A percentile compares a stretch with the other conserved stretches of the same genome.
Evolutionary conservation across 1,284 basidiomycete species (phyloP).

Genomic region (Cryptococcus sp.): DNA sequence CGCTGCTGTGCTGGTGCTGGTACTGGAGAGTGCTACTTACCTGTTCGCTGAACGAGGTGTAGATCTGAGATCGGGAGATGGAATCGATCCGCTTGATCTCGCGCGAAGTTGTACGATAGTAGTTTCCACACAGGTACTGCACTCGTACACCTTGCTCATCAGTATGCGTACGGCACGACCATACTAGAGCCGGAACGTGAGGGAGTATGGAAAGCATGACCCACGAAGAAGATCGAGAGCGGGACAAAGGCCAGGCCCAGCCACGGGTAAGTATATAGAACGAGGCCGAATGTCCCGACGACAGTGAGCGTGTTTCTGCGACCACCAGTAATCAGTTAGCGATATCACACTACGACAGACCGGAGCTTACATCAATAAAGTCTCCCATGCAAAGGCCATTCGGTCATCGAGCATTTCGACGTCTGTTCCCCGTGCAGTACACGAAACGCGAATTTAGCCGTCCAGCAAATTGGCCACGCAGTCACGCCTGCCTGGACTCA

Average conservation of each 20-base stretch:
- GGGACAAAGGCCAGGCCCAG: slow-evolving; percentile 38
- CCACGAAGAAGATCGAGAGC: slow-evolving; percentile 31
- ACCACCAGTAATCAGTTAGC: too few species aligned
- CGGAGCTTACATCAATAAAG: slow-evolving; percentile 25
- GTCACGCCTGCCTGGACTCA: not conserved
- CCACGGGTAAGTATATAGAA: slow-evolving; percentile 37
- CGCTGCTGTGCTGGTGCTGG: too few species aligned
- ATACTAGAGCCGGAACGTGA: too few species aligned
- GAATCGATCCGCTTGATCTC: slow-evolving; percentile 48
- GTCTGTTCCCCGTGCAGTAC: slow-evolving; percentile 13
- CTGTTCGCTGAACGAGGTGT: slow-evolving; percentile 44
- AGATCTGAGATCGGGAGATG: slow-evolving; percentile 38
- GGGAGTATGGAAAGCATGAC: slow-evolving; percentile 3
- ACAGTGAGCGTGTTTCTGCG: slow-evolving; percentile 24
- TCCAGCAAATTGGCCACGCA: too few species aligned
- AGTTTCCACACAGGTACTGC: slow-evolving; percentile 29
- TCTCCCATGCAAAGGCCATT: slow-evolving; percentile 25
- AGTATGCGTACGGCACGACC: too few species aligned
- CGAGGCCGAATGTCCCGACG: slow-evolving; percentile 36
- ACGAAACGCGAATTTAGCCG: not conserved
- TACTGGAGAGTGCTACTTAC: slow-evolving; percentile 11
- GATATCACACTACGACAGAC: not conserved
- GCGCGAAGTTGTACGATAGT: slow-evolving; percentile 40
- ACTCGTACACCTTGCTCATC: not conserved
- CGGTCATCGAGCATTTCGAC: slow-evolving; percentile 39